phyloP scores from a whole-genome alignment of 2,329 filamentous ascomycete genomes.

The Teratosphaeria nubilosa region DNA sequence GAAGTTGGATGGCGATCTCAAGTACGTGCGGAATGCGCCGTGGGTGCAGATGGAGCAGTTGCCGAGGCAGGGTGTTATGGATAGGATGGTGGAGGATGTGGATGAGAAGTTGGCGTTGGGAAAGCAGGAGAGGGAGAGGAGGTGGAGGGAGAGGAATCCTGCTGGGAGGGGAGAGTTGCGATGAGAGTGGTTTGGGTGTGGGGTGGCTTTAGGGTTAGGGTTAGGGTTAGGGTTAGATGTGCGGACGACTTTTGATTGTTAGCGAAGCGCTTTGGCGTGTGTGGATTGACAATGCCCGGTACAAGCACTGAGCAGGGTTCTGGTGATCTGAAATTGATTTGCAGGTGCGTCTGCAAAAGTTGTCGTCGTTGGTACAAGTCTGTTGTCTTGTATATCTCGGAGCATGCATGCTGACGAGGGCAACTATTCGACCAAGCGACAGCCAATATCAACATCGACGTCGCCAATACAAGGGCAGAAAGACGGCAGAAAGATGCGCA shows the following conservation, averaged over 20 bases:
- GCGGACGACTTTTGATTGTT: background rate
- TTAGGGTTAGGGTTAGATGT: background rate
- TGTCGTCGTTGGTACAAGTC: no score
- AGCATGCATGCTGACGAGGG: no score
- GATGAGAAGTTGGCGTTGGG: conserved; percentile 47
- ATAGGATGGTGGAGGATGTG: conserved; percentile 53
- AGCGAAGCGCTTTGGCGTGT: background rate
- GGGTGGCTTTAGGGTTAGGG: background rate
- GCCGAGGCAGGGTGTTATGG: conserved; percentile 56
- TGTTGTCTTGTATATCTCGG: no score
- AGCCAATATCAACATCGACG: no score
- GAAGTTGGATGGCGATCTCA: conserved; percentile 72
- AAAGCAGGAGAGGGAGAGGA: conserved; percentile 38
- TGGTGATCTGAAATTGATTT: no score
- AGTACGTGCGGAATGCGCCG: conserved; percentile 74
- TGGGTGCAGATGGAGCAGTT: conserved; percentile 77
- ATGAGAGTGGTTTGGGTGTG: background rate
- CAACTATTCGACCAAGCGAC: no score
- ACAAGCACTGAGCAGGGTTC: no score
- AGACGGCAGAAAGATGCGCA: no score
- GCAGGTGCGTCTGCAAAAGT: no score
- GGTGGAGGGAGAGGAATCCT: conserved; percentile 34
- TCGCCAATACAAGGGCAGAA: no score
- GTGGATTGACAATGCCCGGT: background rate
- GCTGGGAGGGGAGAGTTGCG: conserved; percentile 34